A percentile compares a stretch with the other conserved stretches of the same genome.
Conservation (phyloP, 495 filamentous ascomycete species). For the Clohesyomyces aquaticus region DNA sequence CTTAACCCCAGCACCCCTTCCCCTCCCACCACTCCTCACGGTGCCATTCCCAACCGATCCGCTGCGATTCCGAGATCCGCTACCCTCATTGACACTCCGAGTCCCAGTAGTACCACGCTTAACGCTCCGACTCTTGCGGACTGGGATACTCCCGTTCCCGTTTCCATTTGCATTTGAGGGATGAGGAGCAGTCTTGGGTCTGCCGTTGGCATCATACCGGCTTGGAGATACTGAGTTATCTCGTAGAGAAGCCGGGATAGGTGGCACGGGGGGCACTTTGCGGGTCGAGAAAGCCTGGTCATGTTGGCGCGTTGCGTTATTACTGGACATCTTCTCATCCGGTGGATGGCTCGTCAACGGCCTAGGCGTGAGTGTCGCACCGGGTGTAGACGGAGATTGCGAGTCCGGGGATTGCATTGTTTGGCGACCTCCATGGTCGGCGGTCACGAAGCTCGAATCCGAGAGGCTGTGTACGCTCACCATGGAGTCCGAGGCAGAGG, state of each 20-base stretch:
- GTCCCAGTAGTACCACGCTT: slow-evolving; percentile 14
- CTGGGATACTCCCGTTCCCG: slow-evolving; percentile 11
- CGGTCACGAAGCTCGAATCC: slow-evolving; percentile 28
- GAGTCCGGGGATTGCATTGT: slow-evolving; percentile 7
- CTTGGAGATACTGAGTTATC: slow-evolving; percentile 13
- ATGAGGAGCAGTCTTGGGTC: slow-evolving; percentile 32
- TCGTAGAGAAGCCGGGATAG: slow-evolving; percentile 33
- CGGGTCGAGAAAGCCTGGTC: slow-evolving; percentile 12
- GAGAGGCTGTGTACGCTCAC: slow-evolving; percentile 31
- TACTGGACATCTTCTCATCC: background rate
- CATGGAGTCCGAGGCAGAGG: slow-evolving; percentile 40
- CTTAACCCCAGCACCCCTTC: slow-evolving; percentile 2
- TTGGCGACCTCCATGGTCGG: too few relatives aligned
- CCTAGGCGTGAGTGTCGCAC: slow-evolving; percentile 11
- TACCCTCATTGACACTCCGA: slow-evolving; percentile 17
- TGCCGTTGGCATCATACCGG: background rate
- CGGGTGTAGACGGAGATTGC: slow-evolving; percentile 6
- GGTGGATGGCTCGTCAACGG: background rate
- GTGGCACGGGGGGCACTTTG: slow-evolving; percentile 37
- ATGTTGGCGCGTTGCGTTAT: slow-evolving; percentile 4
- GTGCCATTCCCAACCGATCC: slow-evolving; percentile 3
- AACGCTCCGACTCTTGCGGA: slow-evolving; percentile 31
- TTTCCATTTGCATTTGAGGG: background rate
- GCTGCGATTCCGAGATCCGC: slow-evolving; percentile 10
- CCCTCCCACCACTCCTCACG: slow-evolving; percentile 11